These are phyloP conservation scores for Cryptosporidium muris DNA, from an alignment of 169 alveolate genomes.

Conservation along the genomic window DNA sequence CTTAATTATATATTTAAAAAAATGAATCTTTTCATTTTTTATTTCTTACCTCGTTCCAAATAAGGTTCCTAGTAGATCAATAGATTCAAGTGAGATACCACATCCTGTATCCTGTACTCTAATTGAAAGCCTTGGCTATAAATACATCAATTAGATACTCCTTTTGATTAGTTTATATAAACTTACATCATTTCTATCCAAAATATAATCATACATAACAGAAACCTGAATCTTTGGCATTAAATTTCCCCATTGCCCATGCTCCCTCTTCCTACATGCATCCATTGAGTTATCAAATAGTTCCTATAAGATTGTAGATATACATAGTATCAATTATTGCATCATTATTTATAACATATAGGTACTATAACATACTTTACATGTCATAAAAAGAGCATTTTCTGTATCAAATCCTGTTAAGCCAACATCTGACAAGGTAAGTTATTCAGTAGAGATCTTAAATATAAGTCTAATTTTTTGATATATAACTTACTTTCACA, in stretches of 20 bases:
- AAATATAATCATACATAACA: conserved; percentile 32
- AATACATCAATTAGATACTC: not conserved
- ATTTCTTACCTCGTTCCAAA: conserved; percentile 61
- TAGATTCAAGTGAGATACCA: conserved; percentile 62
- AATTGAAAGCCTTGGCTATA: conserved; percentile 24
- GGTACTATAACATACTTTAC: conserved; percentile 12
- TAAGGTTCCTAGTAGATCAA: conserved; percentile 58
- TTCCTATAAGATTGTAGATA: conserved; percentile 5
- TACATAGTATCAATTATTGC: not conserved
- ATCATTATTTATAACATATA: not conserved
- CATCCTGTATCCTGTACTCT: conserved; percentile 55
- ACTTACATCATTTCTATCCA: conserved; percentile 37
- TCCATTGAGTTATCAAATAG: conserved; percentile 65
- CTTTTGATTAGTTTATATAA: not conserved
- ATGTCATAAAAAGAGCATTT: conserved; percentile 69
- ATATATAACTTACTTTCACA: conserved; percentile 54
- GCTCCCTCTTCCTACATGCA: conserved; percentile 26
- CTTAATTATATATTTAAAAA: not conserved
- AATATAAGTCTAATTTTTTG: not conserved
- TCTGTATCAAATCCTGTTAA: conserved; percentile 62
- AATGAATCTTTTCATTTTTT: not conserved
- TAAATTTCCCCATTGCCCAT: conserved; percentile 35
- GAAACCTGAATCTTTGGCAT: not conserved
- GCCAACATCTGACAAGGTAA: conserved; percentile 28
- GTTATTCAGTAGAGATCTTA: not conserved